A percentile compares a stretch with the other conserved stretches of the same genome.
phyloP scores from a whole-genome alignment of 1,284 basidiomycete genomes.

The Gomphus bonarii region DNA sequence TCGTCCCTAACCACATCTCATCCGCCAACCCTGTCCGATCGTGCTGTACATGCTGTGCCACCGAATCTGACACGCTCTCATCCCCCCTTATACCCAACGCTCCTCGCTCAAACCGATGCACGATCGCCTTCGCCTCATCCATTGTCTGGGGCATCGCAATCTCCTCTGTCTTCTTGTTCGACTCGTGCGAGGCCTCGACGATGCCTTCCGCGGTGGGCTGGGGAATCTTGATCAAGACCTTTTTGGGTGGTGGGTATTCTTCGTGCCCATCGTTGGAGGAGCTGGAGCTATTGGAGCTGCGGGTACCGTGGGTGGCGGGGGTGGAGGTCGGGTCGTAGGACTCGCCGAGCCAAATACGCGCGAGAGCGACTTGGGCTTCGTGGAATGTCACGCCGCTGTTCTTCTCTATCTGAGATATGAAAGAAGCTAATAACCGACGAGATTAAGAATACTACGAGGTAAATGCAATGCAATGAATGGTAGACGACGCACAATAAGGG shows the following conservation, averaged over 20 bases:
- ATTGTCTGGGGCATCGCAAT: constrained; percentile 56
- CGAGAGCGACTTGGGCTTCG: constrained; percentile 79
- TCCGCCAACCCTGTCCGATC: constrained; percentile 50
- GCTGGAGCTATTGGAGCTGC: no score
- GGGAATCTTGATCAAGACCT: constrained; percentile 43
- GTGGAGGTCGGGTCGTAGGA: constrained; percentile 16
- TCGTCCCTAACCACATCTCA: constrained; percentile 75
- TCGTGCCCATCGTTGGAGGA: no score
- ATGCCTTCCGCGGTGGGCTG: constrained; percentile 33
- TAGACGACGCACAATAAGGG: constrained; percentile 40
- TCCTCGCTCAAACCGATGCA: constrained; percentile 57
- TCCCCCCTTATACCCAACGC: constrained; percentile 45
- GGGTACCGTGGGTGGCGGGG: no score
- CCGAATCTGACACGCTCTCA: constrained; percentile 56
- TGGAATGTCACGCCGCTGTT: constrained; percentile 73
- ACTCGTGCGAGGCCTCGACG: constrained; percentile 32
- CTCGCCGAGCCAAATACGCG: constrained; percentile 68
- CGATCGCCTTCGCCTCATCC: constrained; percentile 53
- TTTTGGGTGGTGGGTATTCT: constrained; percentile 33
- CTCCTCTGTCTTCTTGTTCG: constrained; percentile 43
- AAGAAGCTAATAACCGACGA: constrained; percentile 27
- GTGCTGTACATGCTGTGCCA: constrained; percentile 67
- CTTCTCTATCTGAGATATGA: constrained; percentile 63
- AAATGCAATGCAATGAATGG: background rate
- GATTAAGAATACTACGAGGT: background rate